Evolutionary conservation across 495 filamentous ascomycete species (phyloP).

Genomic region (Stereocaulon alpinum): DNA sequence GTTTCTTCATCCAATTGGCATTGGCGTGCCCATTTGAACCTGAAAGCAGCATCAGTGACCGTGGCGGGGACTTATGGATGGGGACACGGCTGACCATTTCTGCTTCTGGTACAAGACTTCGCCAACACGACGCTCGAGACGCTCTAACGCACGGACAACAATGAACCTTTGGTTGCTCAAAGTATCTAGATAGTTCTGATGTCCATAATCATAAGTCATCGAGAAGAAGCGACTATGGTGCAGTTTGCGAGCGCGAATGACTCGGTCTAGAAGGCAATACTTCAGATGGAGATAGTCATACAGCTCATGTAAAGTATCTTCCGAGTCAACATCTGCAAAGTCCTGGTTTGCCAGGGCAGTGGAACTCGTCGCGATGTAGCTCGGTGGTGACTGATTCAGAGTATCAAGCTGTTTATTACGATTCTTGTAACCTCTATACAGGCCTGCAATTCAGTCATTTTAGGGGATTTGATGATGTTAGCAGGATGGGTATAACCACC

Average conservation of each 20-base stretch:
- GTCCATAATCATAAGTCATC: slow-evolving; percentile 29
- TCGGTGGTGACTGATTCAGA: slow-evolving; percentile 23
- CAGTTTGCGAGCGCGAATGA: slow-evolving; percentile 40
- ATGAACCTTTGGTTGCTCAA: slow-evolving; percentile 34
- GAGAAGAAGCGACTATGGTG: slow-evolving; percentile 45
- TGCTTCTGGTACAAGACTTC: slow-evolving; percentile 38
- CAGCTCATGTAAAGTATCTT: slow-evolving; percentile 32
- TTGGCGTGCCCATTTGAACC: slow-evolving; percentile 31
- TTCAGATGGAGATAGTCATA: slow-evolving; percentile 34
- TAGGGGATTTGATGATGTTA: too few relatives aligned
- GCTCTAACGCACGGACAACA: slow-evolving; percentile 34
- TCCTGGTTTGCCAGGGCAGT: slow-evolving; percentile 32
- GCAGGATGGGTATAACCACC: slow-evolving; percentile 14
- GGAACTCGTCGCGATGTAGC: slow-evolving; percentile 28
- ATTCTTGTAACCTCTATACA: slow-evolving; percentile 42
- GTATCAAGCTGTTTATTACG: slow-evolving; percentile 24
- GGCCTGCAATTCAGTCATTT: slow-evolving; percentile 13
- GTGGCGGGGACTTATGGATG: too few relatives aligned
- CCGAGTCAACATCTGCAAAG: slow-evolving; percentile 30
- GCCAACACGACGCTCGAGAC: slow-evolving; percentile 36
- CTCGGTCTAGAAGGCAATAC: slow-evolving; percentile 38
- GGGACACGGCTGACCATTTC: slow-evolving; percentile 32
- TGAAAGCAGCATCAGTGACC: too few relatives aligned
- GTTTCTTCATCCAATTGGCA: slow-evolving; percentile 38
- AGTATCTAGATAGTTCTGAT: slow-evolving; percentile 34